These are phyloP conservation scores for Pestalotiopsis sp. DNA, from an alignment of 2,329 filamentous ascomycete genomes.

Conservation along the genomic window DNA sequence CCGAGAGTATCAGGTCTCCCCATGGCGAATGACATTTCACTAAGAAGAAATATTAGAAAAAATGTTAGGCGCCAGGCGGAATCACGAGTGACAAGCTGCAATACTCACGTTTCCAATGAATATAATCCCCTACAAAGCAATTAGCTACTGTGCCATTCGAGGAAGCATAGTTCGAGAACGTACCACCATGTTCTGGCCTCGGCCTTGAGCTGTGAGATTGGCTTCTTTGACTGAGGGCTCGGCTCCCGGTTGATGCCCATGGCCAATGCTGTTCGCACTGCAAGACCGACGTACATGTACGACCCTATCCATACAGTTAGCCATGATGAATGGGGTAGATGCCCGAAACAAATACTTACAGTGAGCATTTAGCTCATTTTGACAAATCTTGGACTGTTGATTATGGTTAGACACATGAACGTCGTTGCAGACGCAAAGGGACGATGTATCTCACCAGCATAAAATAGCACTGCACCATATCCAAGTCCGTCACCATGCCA, in stretches of 20 bases:
- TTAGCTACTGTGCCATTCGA: background rate
- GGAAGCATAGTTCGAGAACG: constrained; percentile 18
- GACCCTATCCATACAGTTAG: constrained; percentile 29
- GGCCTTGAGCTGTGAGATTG: constrained; percentile 33
- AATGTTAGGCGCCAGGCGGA: background rate
- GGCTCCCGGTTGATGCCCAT: constrained; percentile 50
- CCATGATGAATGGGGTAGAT: too few relatives aligned
- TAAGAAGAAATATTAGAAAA: constrained; percentile 23
- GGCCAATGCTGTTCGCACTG: constrained; percentile 48
- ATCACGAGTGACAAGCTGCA: background rate
- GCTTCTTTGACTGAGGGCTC: constrained; percentile 29
- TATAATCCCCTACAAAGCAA: constrained; percentile 39
- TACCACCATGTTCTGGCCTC: constrained; percentile 51
- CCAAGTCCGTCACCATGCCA: constrained; percentile 46
- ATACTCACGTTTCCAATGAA: constrained; percentile 45
- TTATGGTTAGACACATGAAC: background rate
- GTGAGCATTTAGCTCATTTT: constrained; percentile 51
- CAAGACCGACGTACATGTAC: constrained; percentile 51
- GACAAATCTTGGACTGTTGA: constrained; percentile 47
- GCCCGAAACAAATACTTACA: constrained; percentile 29
- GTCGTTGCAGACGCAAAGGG: background rate
- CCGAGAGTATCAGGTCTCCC: constrained; percentile 51
- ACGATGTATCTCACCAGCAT: constrained; percentile 38
- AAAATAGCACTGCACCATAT: constrained; percentile 50
- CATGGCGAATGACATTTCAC: constrained; percentile 50